Evolutionary conservation across 495 filamentous ascomycete genomes (phyloP), one percentile per base, ranked within the genome.

Genomic region (Penicillium herquei): DNA sequence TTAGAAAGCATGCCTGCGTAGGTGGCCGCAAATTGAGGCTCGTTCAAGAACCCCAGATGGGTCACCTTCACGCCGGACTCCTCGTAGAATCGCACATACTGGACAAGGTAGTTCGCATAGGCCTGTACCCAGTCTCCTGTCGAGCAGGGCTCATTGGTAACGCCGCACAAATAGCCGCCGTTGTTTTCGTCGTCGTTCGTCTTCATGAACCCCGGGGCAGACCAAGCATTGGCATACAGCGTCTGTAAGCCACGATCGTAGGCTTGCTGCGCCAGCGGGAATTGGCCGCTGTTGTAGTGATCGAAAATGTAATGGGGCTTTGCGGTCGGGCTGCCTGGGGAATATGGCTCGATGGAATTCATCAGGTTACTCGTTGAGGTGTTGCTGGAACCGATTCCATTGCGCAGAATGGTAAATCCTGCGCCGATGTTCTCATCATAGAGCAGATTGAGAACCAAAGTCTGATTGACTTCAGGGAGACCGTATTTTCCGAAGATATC

Each of bases 141-240:
- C 0, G 68, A 58, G 59, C 80, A 83, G 7, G 63, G 59, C 7
- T 74, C 60, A 6, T 70, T 71, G 1, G 72, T 66, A 1, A 80
- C 75, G 16, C 81, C 74, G 63, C 82, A 84, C 30, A 80, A 60
- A 46, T 73, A 78, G n/a, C 74, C 74, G 44, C 77, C 70, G 39
- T 70, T 68, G 37, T 55, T 53, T 39, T 77, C 65, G 21, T 67
- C 58, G 12, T 67, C 63, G 57, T 78, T 80, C 6, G 77, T 82
- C 63, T 84, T 85, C 81, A 85, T 83, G 67, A 75, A 85, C 0
- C 75, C 79, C 0, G 79, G 79, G 0, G 80, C 81, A 32, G 70
- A 76, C 81, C 81, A 84, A 0, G 81, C 81, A 65, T 85, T 71
- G 1, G 79, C 79, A 56, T 83, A 83, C 10, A 46, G 11, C n/a